These are phyloP conservation scores for Aureobasidium zeae DNA, from an alignment of 2,329 filamentous ascomycete species.

Conservation along the genomic window DNA sequence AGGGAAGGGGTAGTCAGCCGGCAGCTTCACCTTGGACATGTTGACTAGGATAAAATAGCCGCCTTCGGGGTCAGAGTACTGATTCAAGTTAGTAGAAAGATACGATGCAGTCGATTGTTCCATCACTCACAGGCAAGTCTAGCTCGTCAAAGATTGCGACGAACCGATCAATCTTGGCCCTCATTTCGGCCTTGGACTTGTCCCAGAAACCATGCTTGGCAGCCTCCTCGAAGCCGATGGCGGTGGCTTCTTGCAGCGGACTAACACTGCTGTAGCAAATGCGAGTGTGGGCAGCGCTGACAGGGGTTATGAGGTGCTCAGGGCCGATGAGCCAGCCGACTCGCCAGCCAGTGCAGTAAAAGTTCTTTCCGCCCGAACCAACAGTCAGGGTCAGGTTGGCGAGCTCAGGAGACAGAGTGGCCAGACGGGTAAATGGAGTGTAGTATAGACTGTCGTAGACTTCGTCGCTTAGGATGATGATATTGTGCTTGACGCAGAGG, in stretches of 20 bases:
- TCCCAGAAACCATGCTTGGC: conserved; percentile 83
- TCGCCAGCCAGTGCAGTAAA: conserved; percentile 95
- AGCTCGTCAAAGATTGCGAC: conserved; percentile 53
- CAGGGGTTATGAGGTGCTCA: conserved; percentile 79
- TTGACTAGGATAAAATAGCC: conserved; percentile 98
- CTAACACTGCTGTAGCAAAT: conserved; percentile 95
- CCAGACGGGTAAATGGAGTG: conserved; percentile 85
- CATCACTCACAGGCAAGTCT: conserved; percentile 28
- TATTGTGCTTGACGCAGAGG: conserved; percentile 82
- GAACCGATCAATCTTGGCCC: conserved; percentile 76
- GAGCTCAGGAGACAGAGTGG: conserved; percentile 82
- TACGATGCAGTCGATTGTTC: not conserved
- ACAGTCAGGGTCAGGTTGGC: conserved; percentile 84
- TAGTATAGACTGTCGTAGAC: conserved; percentile 94
- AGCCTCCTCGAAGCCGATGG: conserved; percentile 87
- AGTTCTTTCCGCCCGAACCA: conserved; percentile 94
- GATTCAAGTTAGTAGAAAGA: conserved; percentile 20
- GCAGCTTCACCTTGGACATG: conserved; percentile 76
- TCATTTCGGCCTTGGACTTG: conserved; percentile 74
- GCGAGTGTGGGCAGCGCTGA: conserved; percentile 82
- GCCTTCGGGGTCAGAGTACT: conserved; percentile 83
- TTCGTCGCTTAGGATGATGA: conserved; percentile 61
- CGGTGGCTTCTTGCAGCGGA: conserved; percentile 86
- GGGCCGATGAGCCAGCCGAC: conserved; percentile 93
- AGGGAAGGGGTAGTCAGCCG: conserved; percentile 78